phyloP scores from a whole-genome alignment of 345 rosid genomes.

The Eucalyptus camaldulensis region DNA sequence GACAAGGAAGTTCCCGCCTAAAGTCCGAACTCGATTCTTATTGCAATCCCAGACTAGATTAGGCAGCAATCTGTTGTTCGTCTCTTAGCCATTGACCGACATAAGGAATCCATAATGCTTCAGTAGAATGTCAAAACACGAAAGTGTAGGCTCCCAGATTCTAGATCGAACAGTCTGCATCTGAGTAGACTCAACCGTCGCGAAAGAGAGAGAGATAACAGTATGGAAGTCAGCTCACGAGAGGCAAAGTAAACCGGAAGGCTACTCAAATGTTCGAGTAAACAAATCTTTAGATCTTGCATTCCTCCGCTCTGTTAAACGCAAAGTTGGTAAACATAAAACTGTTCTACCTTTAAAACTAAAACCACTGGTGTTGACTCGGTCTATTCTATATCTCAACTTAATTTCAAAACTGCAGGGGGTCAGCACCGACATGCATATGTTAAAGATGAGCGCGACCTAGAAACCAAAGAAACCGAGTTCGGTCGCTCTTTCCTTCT shows the following conservation, averaged over 20 bases:
- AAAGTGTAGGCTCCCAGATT: not conserved
- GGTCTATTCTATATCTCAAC: not conserved
- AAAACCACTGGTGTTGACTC: not conserved
- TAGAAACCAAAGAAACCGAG: constrained; percentile 86
- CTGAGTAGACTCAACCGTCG: not conserved
- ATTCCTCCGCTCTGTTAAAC: not conserved
- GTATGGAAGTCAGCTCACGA: not conserved
- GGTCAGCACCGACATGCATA: not conserved
- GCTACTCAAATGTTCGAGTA: not conserved
- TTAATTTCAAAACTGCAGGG: not conserved
- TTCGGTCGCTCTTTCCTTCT: constrained; percentile 82
- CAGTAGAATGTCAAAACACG: not conserved
- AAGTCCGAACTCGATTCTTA: not conserved
- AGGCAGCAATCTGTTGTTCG: not conserved
- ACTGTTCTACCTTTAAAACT: not conserved
- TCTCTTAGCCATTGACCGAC: not conserved
- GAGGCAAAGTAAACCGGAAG: not conserved
- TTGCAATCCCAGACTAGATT: not conserved
- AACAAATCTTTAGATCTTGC: not conserved
- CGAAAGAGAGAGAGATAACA: not conserved
- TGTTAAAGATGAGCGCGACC: not conserved
- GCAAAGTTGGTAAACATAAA: not conserved
- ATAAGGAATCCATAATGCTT: not conserved
- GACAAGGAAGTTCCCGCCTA: not conserved
- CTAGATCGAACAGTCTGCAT: not conserved